A percentile compares a stretch with the other conserved stretches of the same genome.
phyloP scores from a whole-genome alignment of 2,329 filamentous ascomycete species.

The Botryotinia calthae region DNA sequence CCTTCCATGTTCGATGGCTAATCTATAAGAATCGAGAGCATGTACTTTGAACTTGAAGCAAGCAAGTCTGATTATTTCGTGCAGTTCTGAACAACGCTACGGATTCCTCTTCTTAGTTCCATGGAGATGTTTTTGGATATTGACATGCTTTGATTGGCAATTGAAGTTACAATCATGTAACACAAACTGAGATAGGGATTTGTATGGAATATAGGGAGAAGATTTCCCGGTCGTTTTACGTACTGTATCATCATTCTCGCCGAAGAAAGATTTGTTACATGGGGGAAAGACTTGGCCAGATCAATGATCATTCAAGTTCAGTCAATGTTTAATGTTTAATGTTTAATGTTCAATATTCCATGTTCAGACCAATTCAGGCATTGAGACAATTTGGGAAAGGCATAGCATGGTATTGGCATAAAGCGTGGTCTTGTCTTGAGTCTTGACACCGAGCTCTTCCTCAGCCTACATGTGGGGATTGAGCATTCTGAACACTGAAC shows the following conservation, averaged over 20 bases:
- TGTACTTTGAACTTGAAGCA: not conserved
- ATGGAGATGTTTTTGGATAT: not conserved
- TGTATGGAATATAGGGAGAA: not conserved
- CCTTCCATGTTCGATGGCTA: not conserved
- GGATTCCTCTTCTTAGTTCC: not conserved
- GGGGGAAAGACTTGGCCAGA: not conserved
- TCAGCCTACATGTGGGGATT: slow-evolving; percentile 3
- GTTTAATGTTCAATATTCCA: not conserved
- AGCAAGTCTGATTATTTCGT: not conserved
- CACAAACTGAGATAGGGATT: not conserved
- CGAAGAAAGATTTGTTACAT: slow-evolving; percentile 6
- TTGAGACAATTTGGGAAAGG: not conserved
- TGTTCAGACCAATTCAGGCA: not conserved
- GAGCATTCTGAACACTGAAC: slow-evolving; percentile 1
- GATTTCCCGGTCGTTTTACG: slow-evolving; percentile 21
- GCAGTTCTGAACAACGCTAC: slow-evolving; percentile 1
- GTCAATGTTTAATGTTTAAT: not conserved
- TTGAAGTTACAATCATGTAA: slow-evolving; percentile 1
- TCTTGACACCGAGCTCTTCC: not conserved
- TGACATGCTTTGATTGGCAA: not conserved
- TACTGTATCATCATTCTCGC: slow-evolving; percentile 19
- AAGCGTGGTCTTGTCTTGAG: not conserved
- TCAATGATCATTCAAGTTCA: not conserved
- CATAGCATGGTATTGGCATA: not conserved
- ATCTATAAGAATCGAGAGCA: not conserved